Conservation (phyloP, 345 rosid genomes). For the Eucalyptus curtisii region DNA sequence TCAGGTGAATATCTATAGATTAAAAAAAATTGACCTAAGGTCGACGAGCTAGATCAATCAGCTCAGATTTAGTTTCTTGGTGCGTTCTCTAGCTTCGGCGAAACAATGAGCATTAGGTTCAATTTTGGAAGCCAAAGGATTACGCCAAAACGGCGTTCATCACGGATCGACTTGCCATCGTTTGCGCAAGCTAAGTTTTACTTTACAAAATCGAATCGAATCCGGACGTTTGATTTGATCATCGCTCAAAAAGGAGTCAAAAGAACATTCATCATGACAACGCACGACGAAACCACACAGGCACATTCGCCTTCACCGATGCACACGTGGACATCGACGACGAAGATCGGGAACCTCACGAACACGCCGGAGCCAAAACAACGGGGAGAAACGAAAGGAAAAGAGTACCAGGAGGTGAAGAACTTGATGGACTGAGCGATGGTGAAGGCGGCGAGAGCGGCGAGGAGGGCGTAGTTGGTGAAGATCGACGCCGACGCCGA, state of each 20-base stretch:
- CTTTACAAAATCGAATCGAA: neutral
- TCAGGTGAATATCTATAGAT: neutral
- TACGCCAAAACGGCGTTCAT: neutral
- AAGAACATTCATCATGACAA: neutral
- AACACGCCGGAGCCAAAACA: neutral
- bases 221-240: neutral
- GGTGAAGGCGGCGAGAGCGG: neutral
- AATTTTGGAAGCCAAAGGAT: neutral
- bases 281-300: neutral
- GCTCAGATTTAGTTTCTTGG: neutral
- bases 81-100: neutral
- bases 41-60: neutral
- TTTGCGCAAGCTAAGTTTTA: neutral
- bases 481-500: neutral
- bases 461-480: neutral
- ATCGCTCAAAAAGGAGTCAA: neutral
- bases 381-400: neutral
- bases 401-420: neutral
- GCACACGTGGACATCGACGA: neutral
- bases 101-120: neutral
- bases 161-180: neutral
- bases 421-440: neutral
- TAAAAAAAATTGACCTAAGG: neutral
- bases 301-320: neutral
- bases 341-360: neutral